These are phyloP conservation scores for Candida odintsovae DNA, from an alignment of 805 yeast species.

Conservation along the genomic window DNA sequence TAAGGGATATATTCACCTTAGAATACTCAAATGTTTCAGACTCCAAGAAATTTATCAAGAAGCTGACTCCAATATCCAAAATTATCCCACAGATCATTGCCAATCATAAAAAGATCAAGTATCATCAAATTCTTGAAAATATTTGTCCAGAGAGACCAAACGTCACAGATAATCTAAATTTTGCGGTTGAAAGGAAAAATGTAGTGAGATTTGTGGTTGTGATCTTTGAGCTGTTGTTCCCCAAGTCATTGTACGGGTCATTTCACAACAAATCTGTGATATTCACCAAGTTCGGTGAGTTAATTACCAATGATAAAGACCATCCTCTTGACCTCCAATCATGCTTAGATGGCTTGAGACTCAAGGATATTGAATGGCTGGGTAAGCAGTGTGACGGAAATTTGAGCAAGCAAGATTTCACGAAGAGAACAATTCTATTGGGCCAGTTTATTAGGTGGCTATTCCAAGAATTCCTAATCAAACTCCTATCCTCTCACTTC, in stretches of 20 bases:
- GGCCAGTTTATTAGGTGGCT: slow-evolving; percentile 53
- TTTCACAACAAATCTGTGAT: slow-evolving; percentile 39
- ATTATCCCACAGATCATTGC: slow-evolving; percentile 16
- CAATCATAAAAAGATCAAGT: slow-evolving; percentile 31
- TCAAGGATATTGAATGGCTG: slow-evolving; percentile 52
- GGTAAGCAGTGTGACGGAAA: slow-evolving; percentile 24
- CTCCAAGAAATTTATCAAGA: slow-evolving; percentile 23
- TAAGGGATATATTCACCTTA: slow-evolving; percentile 8
- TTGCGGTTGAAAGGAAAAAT: slow-evolving; percentile 25
- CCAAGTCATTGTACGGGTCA: slow-evolving; percentile 48
- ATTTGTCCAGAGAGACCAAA: slow-evolving; percentile 24
- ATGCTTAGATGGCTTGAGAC: slow-evolving; percentile 30
- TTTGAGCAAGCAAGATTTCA: slow-evolving; percentile 37
- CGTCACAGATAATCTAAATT: slow-evolving; percentile 25
- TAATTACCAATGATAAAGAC: slow-evolving; percentile 33
- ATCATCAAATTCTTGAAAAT: slow-evolving; percentile 31
- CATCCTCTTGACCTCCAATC: slow-evolving; percentile 30
- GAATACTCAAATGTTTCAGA: slow-evolving; percentile 3
- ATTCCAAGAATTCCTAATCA: slow-evolving; percentile 38
- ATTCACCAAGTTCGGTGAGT: slow-evolving; percentile 28
- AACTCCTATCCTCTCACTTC: slow-evolving; percentile 48
- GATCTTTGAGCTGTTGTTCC: slow-evolving; percentile 43
- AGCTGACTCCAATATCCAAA: slow-evolving; percentile 15
- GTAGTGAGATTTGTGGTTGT: slow-evolving; percentile 40
- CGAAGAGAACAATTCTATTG: slow-evolving; percentile 32